A percentile compares a stretch with the other conserved stretches of the same genome.
These are phyloP conservation scores for Piper longum DNA, from an alignment of 164 flowering plant species.

Conservation along the genomic window DNA sequence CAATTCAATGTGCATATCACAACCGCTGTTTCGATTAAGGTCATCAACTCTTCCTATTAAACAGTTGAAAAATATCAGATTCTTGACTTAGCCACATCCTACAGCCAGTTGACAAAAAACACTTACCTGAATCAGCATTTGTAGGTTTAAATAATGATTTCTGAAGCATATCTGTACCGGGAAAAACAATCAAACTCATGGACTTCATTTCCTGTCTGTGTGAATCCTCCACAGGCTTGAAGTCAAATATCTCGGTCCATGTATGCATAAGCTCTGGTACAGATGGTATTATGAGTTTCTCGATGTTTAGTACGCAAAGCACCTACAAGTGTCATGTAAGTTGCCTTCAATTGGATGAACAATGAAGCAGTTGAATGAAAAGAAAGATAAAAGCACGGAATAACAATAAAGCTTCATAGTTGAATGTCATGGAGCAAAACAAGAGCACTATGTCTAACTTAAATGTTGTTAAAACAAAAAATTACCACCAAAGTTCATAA, in stretches of 20 bases:
- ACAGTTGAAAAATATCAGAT: background rate
- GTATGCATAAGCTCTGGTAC: slow-evolving; percentile 69
- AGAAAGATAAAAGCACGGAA: background rate
- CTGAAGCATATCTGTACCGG: slow-evolving; percentile 77
- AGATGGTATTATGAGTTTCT: slow-evolving; percentile 80
- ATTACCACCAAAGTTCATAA: background rate
- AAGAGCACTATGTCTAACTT: no score
- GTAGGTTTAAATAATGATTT: slow-evolving; percentile 33
- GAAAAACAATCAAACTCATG: slow-evolving; percentile 82
- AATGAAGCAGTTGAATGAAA: background rate
- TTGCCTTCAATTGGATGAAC: background rate
- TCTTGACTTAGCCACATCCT: background rate
- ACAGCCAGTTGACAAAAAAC: background rate
- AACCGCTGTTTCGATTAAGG: background rate
- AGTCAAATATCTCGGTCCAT: slow-evolving; percentile 76
- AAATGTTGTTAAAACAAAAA: background rate
- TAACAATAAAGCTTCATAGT: background rate
- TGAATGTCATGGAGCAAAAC: no score
- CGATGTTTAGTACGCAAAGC: slow-evolving; percentile 60
- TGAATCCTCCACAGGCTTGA: slow-evolving; percentile 52
- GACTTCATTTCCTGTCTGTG: slow-evolving; percentile 59
- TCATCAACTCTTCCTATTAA: background rate
- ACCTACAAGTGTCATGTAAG: slow-evolving; percentile 23
- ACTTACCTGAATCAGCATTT: slow-evolving; percentile 18
- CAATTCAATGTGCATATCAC: background rate